Evolutionary conservation across 169 alveolate species (phyloP), one percentile per base, ranked within the genome.

Genomic region (Plasmodium chabaudi): DNA sequence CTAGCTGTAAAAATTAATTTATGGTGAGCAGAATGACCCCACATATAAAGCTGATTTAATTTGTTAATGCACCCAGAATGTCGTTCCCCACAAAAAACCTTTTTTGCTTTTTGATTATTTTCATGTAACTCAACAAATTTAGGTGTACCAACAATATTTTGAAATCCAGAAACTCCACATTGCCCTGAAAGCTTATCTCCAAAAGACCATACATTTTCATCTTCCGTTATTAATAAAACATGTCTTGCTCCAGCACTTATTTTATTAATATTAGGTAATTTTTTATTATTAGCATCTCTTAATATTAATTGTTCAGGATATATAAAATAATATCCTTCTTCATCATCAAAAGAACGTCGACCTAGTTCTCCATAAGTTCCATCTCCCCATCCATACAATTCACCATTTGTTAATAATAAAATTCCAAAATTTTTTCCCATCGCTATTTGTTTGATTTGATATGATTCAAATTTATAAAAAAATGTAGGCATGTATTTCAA

Each of bases 21-120:
- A 87, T 95, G 97, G 49, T 88, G 82, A n/a, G 97, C 92, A 7
- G 97, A 95, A 88, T 95, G 96, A 7, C 97, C 97, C 97, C 97
- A 95, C 71, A 93, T 75, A 75, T 87, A 95, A 15, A 95, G 94
- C 51, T 95, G 97, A 74, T 92, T 89, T 7, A 94, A 93, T 68
- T 77, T 72, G 42, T 91, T 89, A 23, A 94, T 91, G 53, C 96
- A 91, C 9, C 97, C 97, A 9, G 97, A 94, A 59, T 94, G 97
- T n/a, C 95, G 71, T 51, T 90, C 92, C 34, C 97, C 97, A 61
- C 96, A 92, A 27, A 88, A 90, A 34, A 94, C 68, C 15, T 89
- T 72, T 55, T 72, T 86, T 13, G 93, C 92, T 21, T 67, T 57
- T 68, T 77, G 88, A 57, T 94, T 87, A 27, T 94, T 87, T 61